These are phyloP conservation scores for Spathaspora arborariae DNA, from an alignment of 805 yeast species.

Conservation along the genomic window DNA sequence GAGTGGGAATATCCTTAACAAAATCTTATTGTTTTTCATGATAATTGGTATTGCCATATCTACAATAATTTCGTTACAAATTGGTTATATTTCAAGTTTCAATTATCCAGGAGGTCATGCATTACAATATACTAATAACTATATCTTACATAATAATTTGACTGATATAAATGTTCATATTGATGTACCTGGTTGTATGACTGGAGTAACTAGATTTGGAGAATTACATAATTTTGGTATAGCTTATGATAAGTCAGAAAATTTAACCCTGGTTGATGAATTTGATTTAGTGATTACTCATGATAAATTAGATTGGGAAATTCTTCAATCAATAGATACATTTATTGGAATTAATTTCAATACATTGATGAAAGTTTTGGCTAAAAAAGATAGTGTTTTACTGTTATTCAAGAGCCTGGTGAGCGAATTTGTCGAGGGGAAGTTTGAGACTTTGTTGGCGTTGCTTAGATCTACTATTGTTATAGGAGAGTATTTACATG, in stretches of 20 bases:
- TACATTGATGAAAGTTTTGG: slow-evolving; percentile 13
- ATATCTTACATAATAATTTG: slow-evolving; percentile 21
- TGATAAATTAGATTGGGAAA: slow-evolving; percentile 21
- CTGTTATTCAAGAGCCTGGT: slow-evolving; percentile 7
- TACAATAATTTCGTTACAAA: slow-evolving; percentile 41
- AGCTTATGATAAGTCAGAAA: slow-evolving; percentile 78
- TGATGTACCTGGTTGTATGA: slow-evolving; percentile 81
- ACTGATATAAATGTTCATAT: slow-evolving; percentile 51
- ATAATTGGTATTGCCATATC: slow-evolving; percentile 25
- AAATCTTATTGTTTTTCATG: slow-evolving; percentile 23
- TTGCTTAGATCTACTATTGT: slow-evolving; percentile 19
- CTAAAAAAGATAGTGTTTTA: slow-evolving; percentile 5
- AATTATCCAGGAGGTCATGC: slow-evolving; percentile 94
- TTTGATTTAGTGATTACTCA: slow-evolving; percentile 26
- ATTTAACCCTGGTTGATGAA: slow-evolving; percentile 17
- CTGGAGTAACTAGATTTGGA: slow-evolving; percentile 77
- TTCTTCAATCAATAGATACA: slow-evolving; percentile 17
- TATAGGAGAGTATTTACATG: slow-evolving; percentile 20
- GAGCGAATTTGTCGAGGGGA: slow-evolving; percentile 9
- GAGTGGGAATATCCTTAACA: slow-evolving; percentile 17
- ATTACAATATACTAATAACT: slow-evolving; percentile 47
- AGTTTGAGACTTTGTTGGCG: slow-evolving; percentile 5
- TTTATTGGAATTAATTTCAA: slow-evolving; percentile 16
- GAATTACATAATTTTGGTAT: slow-evolving; percentile 42
- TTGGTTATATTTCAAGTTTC: slow-evolving; percentile 59